phyloP scores from a whole-genome alignment of 2,329 filamentous ascomycete species.

The Botrytis paeoniae region DNA sequence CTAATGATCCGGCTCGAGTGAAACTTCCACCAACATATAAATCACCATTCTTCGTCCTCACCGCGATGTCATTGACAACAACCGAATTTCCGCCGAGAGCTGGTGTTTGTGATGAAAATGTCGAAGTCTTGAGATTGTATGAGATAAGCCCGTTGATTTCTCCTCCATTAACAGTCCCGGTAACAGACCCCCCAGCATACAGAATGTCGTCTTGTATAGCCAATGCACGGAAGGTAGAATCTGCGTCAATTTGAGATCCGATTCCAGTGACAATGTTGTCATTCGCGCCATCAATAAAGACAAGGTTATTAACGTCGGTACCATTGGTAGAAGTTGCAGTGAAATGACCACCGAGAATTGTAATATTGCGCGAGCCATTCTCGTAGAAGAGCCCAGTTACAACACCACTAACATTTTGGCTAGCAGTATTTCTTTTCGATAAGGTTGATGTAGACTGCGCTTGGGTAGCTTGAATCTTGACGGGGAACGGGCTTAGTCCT shows the following conservation, averaged over 20 bases:
- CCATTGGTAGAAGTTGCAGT: slow-evolving; percentile 65
- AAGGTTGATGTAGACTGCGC: slow-evolving; percentile 40
- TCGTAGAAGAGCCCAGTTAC: slow-evolving; percentile 76
- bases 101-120: slow-evolving; percentile 70
- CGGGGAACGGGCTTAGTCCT: slow-evolving; percentile 53
- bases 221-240: slow-evolving; percentile 74
- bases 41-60: slow-evolving; percentile 66
- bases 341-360: slow-evolving; percentile 86
- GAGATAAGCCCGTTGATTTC: slow-evolving; percentile 71
- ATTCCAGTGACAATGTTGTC: slow-evolving; percentile 67
- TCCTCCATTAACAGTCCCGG: slow-evolving; percentile 62
- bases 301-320: slow-evolving; percentile 72
- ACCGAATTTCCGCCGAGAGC: slow-evolving; percentile 67
- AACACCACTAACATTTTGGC: slow-evolving; percentile 60
- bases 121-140: slow-evolving; percentile 68
- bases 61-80: slow-evolving; percentile 72
- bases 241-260: slow-evolving; percentile 59
- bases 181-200: slow-evolving; percentile 79
- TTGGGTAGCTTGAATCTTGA: slow-evolving; percentile 50
- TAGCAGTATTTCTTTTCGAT: slow-evolving; percentile 46
- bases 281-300: slow-evolving; percentile 76
- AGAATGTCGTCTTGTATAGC: slow-evolving; percentile 64
- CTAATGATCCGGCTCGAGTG: slow-evolving; percentile 74
- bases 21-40: slow-evolving; percentile 88
- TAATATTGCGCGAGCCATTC: slow-evolving; percentile 69